Percentiles rank a stretch among this genome's conserved stretches.
Evolutionary conservation across 1,284 basidiomycete genomes (phyloP).

Genomic region (Puccinia horiana): DNA sequence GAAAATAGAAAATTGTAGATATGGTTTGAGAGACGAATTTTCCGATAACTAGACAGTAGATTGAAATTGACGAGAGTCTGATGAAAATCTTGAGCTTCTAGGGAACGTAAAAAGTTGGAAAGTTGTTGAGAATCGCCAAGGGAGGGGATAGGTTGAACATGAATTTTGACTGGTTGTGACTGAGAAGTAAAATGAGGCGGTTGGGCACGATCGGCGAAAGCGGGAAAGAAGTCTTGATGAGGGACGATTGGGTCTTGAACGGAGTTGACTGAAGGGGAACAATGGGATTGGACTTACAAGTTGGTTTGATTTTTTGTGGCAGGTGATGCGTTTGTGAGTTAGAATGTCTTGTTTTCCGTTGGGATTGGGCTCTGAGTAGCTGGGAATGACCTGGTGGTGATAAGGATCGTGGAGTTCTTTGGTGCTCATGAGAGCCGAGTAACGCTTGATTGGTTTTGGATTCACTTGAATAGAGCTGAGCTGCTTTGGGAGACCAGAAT

Average conservation of each 20-base stretch:
- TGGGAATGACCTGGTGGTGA: background rate
- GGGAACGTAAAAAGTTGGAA: background rate
- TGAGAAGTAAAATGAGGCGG: background rate
- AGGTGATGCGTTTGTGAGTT: no score
- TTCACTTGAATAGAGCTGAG: background rate
- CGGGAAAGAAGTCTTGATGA: background rate
- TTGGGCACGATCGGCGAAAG: background rate
- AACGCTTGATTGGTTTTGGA: background rate
- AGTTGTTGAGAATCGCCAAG: background rate
- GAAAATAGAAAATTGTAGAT: constrained; percentile 26
- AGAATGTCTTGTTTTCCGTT: background rate
- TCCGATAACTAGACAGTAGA: constrained; percentile 2
- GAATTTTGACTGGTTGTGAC: background rate
- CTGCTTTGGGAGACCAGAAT: constrained; percentile 10
- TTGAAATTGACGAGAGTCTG: constrained; percentile 12
- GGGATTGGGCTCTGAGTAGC: background rate
- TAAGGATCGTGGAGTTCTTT: background rate
- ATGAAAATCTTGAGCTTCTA: constrained; percentile 22
- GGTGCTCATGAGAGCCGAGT: background rate
- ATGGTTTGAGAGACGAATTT: constrained; percentile 26
- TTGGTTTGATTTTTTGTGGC: background rate
- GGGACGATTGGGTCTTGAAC: background rate
- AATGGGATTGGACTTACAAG: background rate
- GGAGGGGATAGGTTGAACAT: background rate
- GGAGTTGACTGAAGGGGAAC: background rate